Percentiles rank a stretch among this genome's conserved stretches.
phyloP scores from a whole-genome alignment of 2,329 filamentous ascomycete species.

The Fusarium globosum region DNA sequence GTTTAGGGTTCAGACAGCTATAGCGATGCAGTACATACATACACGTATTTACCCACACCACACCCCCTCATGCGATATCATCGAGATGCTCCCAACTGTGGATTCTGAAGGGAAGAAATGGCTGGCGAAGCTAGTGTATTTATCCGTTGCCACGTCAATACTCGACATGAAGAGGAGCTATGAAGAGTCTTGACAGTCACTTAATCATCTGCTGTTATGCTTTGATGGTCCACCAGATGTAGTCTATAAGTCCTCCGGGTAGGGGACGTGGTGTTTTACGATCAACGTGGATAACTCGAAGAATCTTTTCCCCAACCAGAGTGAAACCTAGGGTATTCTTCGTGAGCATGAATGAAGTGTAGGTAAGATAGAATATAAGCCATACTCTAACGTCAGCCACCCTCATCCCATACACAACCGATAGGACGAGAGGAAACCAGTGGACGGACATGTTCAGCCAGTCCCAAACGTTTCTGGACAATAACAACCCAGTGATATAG shows the following conservation, averaged over 20 bases:
- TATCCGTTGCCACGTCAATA: slow-evolving; percentile 3
- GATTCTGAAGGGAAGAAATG: not conserved
- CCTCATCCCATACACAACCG: not conserved
- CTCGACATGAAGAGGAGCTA: not conserved
- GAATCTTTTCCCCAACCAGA: not conserved
- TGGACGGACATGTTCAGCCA: not conserved
- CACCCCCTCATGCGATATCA: not conserved
- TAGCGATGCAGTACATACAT: not conserved
- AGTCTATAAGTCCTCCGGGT: not conserved
- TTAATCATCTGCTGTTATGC: not conserved
- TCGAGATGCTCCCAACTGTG: not conserved
- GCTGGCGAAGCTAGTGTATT: slow-evolving; percentile 2
- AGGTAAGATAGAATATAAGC: not conserved
- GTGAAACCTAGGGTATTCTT: not conserved
- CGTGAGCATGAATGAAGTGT: not conserved
- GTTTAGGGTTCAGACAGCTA: not conserved
- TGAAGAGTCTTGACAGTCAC: not conserved
- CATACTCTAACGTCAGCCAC: not conserved
- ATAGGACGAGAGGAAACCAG: not conserved
- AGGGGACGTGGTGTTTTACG: not conserved
- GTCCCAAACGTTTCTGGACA: not conserved
- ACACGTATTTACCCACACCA: not conserved
- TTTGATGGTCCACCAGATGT: not conserved
- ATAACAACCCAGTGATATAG: not conserved
- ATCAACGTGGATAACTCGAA: not conserved